Percentiles rank a stretch among this genome's conserved stretches.
phyloP scores from a whole-genome alignment of 345 rosid genomes.

The Citrus mangshanensis region DNA sequence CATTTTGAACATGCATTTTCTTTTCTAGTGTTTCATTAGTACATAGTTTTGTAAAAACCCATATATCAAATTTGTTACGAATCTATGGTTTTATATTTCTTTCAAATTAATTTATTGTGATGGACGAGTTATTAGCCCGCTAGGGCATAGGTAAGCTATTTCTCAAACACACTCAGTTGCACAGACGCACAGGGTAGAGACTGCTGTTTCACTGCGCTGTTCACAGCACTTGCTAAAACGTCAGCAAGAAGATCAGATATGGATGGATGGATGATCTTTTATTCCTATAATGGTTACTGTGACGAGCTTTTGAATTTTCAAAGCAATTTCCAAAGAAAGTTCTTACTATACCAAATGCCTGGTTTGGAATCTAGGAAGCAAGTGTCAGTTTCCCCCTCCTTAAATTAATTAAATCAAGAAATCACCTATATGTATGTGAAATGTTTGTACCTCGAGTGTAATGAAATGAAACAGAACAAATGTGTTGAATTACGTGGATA shows the following conservation, averaged over 20 bases:
- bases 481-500: neutral
- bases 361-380: conserved; percentile 35
- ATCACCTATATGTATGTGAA: neutral
- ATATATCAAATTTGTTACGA: neutral
- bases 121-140: neutral
- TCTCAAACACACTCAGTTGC: neutral
- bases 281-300: neutral
- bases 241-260: conserved; percentile 9
- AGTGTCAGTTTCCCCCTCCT: neutral
- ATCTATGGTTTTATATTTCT: neutral
- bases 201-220: neutral
- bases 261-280: neutral
- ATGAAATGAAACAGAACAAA: neutral
- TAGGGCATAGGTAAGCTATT: conserved; percentile 2
- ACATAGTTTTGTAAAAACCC: neutral
- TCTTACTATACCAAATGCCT: neutral
- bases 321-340: neutral
- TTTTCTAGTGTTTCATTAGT: neutral
- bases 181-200: neutral
- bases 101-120: neutral
- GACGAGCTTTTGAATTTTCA: neutral
- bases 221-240: conserved; percentile 2
- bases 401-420: neutral
- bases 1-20: neutral
- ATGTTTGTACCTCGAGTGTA: conserved; percentile 7